phyloP scores from a whole-genome alignment of 768 basidiomycete genomes.

The Baorangia bicolor region DNA sequence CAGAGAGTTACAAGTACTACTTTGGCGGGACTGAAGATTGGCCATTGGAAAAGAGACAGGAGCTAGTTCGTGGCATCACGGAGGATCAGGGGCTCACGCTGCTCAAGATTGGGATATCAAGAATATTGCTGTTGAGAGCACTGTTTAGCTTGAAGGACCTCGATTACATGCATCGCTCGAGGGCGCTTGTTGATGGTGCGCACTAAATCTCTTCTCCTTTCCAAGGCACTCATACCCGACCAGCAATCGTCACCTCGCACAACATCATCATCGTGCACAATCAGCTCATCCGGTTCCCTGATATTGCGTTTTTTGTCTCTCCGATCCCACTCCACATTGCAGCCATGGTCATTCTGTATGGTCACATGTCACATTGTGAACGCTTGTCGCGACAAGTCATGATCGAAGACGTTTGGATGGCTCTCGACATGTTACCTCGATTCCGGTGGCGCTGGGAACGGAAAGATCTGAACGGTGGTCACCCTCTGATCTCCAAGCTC shows the following conservation, averaged over 20 bases:
- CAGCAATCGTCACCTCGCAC: slow-evolving; percentile 83
- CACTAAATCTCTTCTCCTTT: background rate
- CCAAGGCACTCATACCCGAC: slow-evolving; percentile 3
- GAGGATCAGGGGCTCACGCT: slow-evolving; percentile 82
- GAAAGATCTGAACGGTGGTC: slow-evolving; percentile 74
- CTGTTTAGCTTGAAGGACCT: slow-evolving; percentile 78
- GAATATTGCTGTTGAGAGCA: slow-evolving; percentile 75
- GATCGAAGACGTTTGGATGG: slow-evolving; percentile 82
- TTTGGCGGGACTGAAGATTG: slow-evolving; percentile 80
- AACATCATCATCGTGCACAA: slow-evolving; percentile 85
- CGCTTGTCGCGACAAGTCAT: slow-evolving; percentile 62
- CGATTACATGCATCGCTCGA: slow-evolving; percentile 59
- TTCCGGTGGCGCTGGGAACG: slow-evolving; percentile 94
- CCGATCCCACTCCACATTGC: slow-evolving; percentile 88
- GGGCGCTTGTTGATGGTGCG: slow-evolving; percentile 77
- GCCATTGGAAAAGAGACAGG: slow-evolving; percentile 60
- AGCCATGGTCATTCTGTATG: slow-evolving; percentile 88
- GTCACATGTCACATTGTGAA: slow-evolving; percentile 78
- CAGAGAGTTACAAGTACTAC: slow-evolving; percentile 70
- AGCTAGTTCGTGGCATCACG: slow-evolving; percentile 70
- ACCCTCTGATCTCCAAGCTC: slow-evolving; percentile 81
- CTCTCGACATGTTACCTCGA: slow-evolving; percentile 83
- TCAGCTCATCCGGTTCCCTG: slow-evolving; percentile 79
- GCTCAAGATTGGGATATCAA: slow-evolving; percentile 78
- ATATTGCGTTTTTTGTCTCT: slow-evolving; percentile 85